Base-by-base conservation (phyloP, 495 filamentous ascomycete genomes). In the Trichoderma virens region DNA sequence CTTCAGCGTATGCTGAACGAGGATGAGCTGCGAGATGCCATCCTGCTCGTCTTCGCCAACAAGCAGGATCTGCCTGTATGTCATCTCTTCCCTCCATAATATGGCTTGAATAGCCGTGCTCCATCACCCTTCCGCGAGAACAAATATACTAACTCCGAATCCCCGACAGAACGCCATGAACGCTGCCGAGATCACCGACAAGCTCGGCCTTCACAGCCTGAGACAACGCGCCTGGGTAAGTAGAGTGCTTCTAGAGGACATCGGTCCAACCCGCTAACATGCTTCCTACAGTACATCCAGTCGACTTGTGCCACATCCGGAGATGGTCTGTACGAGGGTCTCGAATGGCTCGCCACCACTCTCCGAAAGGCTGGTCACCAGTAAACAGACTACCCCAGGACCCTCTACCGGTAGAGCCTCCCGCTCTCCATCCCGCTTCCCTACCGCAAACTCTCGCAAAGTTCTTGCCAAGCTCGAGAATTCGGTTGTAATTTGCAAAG, bases 1-100 rank as follows among this genome's bases (percentile, higher is more conserved):
- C 85, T 99, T 78, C 95, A 99, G 84, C 92, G 94, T 77, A 99
- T 99, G 95, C 83, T 99, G 84, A 99, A 99, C 81, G 94, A 99
- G 83, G 94, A 99, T 74, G 94, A 99, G 82, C 87, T 99, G 72
- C 86, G 94, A 73, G 94, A 99, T 81, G 94, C 94, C 69, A 86
- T 97, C 70, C 88, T 99, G 70, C 80, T 99, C 77, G 95, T 99
- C 68, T 99, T 99, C 73, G 94, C 94, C 83, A 99, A 99, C 90
- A 99, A 99, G 85, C 94, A 99, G 84, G 94, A 99, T 96, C 79
- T 99, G 82, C 94, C 94, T 59, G 93, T 97, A 83, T 76, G 92
- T 76, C 63, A 45, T 27, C 39, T 3, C 62, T 66, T n/a, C 30
- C 54, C 28, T 28, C 23, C 43, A 45, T 38, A 6, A 35, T 13